These are phyloP conservation scores for Scenedesmus sp. DNA, from an alignment of 163 green algal species.

Conservation along the genomic window DNA sequence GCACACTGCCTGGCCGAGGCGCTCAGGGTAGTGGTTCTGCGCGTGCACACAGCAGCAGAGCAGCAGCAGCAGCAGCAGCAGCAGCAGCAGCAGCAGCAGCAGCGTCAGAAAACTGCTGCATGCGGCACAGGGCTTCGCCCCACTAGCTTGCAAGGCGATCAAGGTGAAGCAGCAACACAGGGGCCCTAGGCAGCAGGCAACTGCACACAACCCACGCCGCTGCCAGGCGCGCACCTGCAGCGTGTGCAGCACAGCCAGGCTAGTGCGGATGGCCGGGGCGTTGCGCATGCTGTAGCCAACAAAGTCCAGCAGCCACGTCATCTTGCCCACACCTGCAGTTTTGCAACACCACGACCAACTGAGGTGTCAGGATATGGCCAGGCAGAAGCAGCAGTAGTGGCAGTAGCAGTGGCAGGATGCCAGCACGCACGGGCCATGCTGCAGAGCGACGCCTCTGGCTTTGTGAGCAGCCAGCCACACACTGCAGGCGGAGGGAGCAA, in stretches of 20 bases:
- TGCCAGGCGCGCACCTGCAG: constrained; percentile 23
- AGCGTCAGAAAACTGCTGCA: too few relatives aligned
- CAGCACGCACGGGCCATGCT: not conserved
- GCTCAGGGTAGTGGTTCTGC: constrained; percentile 89
- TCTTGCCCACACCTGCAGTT: constrained; percentile 82
- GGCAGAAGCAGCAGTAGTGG: not conserved
- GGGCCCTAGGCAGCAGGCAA: not conserved
- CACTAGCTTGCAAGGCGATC: not conserved
- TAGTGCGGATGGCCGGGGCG: constrained; percentile 60
- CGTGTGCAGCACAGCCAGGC: constrained; percentile 44
- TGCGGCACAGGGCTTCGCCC: too few relatives aligned
- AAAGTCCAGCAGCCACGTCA: constrained; percentile 89
- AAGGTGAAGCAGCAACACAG: not conserved
- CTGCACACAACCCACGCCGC: too few relatives aligned
- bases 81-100: not conserved
- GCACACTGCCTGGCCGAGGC: constrained; percentile 82
- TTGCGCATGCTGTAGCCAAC: constrained; percentile 73
- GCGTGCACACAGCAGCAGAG: constrained; percentile 31
- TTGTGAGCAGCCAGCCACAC: not conserved
- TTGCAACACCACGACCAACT: not conserved
- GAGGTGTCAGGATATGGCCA: not conserved
- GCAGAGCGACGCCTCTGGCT: too few relatives aligned
- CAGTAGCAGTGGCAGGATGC: not conserved
- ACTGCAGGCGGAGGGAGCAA: not conserved
- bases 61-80: not conserved